These are phyloP conservation scores for Malassezia furfur DNA, from an alignment of 1,284 basidiomycete genomes.

Conservation along the genomic window DNA sequence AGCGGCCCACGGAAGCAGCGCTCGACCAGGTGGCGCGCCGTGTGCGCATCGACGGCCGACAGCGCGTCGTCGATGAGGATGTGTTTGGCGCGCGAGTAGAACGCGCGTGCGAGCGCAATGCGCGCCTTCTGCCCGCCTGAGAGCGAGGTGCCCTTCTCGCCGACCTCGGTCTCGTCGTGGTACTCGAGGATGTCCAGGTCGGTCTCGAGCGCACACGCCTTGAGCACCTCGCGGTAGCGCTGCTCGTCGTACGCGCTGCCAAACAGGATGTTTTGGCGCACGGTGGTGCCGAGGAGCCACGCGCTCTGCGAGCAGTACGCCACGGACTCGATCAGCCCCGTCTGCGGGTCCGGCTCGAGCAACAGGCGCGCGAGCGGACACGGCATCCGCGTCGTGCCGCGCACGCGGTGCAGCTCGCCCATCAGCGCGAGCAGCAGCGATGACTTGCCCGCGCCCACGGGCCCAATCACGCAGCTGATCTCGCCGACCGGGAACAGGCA, in stretches of 20 bases:
- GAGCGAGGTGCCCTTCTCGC: conserved; percentile 60
- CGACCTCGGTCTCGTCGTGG: conserved; percentile 83
- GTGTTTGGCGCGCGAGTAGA: conserved; percentile 79
- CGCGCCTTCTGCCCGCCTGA: conserved; percentile 92
- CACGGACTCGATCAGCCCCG: conserved; percentile 62
- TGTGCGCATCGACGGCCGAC: conserved; percentile 80
- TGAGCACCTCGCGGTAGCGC: conserved; percentile 67
- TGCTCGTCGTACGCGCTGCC: conserved; percentile 68
- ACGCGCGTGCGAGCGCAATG: conserved; percentile 63
- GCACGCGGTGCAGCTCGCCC: conserved; percentile 54
- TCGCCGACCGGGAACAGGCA: conserved; percentile 56
- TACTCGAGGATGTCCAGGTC: conserved; percentile 88
- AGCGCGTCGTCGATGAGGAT: conserved; percentile 83
- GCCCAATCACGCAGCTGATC: conserved; percentile 59
- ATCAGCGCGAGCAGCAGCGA: conserved; percentile 55
- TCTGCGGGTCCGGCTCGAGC: conserved; percentile 49
- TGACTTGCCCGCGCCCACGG: conserved; percentile 54
- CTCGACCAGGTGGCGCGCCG: conserved; percentile 64
- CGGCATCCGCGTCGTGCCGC: conserved; percentile 54
- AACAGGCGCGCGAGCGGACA: conserved; percentile 50
- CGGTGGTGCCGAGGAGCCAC: conserved; percentile 83
- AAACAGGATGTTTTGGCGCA: conserved; percentile 89
- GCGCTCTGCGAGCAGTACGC: conserved; percentile 90
- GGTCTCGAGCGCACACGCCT: conserved; percentile 67
- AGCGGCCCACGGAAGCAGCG: conserved; percentile 60